phyloP scores from a whole-genome alignment of 1,284 basidiomycete species.

The Porodaedalea pini region DNA sequence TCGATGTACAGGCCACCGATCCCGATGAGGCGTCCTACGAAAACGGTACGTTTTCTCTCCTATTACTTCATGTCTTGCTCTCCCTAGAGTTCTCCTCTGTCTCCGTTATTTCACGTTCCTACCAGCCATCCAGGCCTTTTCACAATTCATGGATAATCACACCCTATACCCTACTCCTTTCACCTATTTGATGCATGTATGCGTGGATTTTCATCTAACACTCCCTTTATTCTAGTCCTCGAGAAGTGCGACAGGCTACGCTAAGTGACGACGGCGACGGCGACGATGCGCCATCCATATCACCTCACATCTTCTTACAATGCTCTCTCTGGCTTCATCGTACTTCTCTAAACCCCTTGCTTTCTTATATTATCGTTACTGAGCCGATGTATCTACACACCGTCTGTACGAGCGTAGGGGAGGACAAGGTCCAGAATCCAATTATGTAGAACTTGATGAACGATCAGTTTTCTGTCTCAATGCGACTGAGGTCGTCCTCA shows the following conservation, averaged over 20 bases:
- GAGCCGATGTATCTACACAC: neutral
- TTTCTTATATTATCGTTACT: neutral
- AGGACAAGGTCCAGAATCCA: neutral
- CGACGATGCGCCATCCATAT: neutral
- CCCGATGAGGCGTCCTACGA: slow-evolving; percentile 74
- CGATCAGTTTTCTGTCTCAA: neutral
- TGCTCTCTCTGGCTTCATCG: neutral
- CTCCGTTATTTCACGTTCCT: neutral
- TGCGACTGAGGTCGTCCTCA: neutral
- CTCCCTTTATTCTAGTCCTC: slow-evolving; percentile 3
- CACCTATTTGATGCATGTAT: neutral
- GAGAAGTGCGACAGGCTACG: slow-evolving; percentile 16
- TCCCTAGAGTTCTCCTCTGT: neutral
- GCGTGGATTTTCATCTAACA: slow-evolving; percentile 1
- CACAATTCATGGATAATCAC: neutral
- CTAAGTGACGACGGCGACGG: neutral
- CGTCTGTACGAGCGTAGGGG: neutral
- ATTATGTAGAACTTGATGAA: neutral
- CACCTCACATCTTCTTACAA: neutral
- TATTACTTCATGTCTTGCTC: neutral
- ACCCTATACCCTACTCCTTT: neutral
- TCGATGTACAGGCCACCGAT: slow-evolving; percentile 90
- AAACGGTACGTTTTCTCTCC: slow-evolving; percentile 52
- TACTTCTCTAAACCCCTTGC: neutral
- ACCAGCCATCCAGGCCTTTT: neutral